Evolutionary conservation across 768 basidiomycete species (phyloP).

Genomic region (Leccinum longicurvipes): DNA sequence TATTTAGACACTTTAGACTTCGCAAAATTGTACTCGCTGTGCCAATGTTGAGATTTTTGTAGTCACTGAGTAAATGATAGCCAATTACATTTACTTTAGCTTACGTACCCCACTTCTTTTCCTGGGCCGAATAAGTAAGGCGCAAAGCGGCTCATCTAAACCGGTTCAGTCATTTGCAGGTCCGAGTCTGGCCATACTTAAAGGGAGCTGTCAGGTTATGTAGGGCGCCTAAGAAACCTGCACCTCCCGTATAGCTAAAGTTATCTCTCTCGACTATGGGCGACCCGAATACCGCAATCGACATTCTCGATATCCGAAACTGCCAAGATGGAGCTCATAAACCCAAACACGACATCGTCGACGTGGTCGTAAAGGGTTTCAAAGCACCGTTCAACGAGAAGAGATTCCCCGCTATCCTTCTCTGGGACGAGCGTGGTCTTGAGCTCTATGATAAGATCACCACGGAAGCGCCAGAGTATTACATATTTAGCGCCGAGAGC

Average conservation of each 20-base stretch:
- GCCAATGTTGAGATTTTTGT: no score
- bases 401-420: slow-evolving; percentile 74
- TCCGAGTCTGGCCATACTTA: no score
- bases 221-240: background rate
- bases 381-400: slow-evolving; percentile 51
- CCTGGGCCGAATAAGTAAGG: no score
- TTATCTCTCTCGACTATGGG: slow-evolving; percentile 14
- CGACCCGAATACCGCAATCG: slow-evolving; percentile 11
- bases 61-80: no score
- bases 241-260: background rate
- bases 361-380: slow-evolving; percentile 55
- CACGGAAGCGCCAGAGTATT: slow-evolving; percentile 76
- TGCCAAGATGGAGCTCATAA: slow-evolving; percentile 3
- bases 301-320: slow-evolving; percentile 23
- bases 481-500: slow-evolving; percentile 87
- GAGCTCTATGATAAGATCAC: slow-evolving; percentile 85
- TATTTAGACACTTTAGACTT: no score
- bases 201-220: background rate
- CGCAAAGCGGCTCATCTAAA: no score
- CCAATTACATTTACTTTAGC: no score
- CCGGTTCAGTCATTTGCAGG: no score
- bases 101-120: no score
- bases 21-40: no score
- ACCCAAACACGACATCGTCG: slow-evolving; percentile 34
- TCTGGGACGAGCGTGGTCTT: slow-evolving; percentile 89